Conservation (phyloP, 2,329 filamentous ascomycete genomes). For the Chaetomiaceae sp. region DNA sequence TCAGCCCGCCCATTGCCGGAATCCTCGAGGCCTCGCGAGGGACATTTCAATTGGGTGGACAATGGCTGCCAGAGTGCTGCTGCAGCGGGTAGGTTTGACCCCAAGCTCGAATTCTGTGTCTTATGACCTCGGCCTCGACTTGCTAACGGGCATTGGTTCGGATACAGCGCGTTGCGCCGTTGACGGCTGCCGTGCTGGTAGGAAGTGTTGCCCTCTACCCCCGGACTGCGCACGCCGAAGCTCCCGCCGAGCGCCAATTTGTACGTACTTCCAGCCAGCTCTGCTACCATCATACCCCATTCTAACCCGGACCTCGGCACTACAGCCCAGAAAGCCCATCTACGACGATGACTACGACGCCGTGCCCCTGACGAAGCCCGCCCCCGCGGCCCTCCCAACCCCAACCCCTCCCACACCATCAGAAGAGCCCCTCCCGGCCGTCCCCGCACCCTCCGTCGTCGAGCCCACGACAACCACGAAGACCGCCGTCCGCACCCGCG, state of each 20-base stretch:
- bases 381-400: slow-evolving; percentile 22
- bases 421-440: slow-evolving; percentile 20
- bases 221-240: slow-evolving; percentile 49
- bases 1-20: slow-evolving; percentile 10
- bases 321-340: slow-evolving; percentile 63
- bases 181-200: slow-evolving; percentile 49
- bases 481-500: slow-evolving; percentile 28
- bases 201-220: slow-evolving; percentile 46
- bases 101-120: background rate
- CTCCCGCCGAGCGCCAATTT: slow-evolving; percentile 33
- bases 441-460: slow-evolving; percentile 18
- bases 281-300: background rate
- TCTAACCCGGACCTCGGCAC: slow-evolving; percentile 11
- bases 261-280: slow-evolving; percentile 15
- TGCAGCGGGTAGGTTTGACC: slow-evolving; percentile 46
- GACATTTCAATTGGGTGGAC: slow-evolving; percentile 45
- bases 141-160: slow-evolving; percentile 5
- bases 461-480: slow-evolving; percentile 27
- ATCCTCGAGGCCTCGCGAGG: slow-evolving; percentile 15
- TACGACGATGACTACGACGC: slow-evolving; percentile 69
- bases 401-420: slow-evolving; percentile 25
- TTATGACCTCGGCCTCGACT: slow-evolving; percentile 3
- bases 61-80: slow-evolving; percentile 58
- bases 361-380: slow-evolving; percentile 33
- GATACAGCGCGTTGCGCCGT: slow-evolving; percentile 49